These are phyloP conservation scores for Phytophthora quininea DNA, from an alignment of 352 stramenopile genomes.

Conservation along the genomic window DNA sequence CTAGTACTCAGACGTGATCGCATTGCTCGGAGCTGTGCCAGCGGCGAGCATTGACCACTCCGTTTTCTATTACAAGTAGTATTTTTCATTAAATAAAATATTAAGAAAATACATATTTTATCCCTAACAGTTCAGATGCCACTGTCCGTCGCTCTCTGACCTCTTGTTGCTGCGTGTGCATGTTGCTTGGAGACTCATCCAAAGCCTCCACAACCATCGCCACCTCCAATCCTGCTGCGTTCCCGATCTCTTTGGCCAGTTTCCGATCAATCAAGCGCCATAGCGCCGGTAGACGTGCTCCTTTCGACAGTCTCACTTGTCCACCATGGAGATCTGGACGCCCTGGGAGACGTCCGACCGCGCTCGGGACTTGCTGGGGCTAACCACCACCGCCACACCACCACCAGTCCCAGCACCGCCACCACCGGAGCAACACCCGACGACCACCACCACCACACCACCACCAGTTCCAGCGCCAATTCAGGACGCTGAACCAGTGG, in stretches of 20 bases:
- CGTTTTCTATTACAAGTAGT: background rate
- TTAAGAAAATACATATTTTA: background rate
- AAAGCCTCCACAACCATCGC: constrained; percentile 3
- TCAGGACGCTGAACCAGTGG: background rate
- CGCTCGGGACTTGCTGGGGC: constrained; percentile 12
- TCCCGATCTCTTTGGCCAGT: background rate
- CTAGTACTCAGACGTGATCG: background rate
- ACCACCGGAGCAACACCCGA: background rate
- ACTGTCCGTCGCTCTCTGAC: constrained; percentile 24
- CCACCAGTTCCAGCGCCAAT: background rate
- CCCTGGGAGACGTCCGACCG: constrained; percentile 27
- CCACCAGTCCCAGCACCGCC: background rate
- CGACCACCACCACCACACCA: background rate
- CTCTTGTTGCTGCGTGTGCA: background rate
- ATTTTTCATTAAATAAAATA: background rate
- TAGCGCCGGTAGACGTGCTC: no score
- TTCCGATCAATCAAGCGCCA: background rate
- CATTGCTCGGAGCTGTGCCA: background rate
- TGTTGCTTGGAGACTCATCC: background rate
- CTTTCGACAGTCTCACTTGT: background rate
- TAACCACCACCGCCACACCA: no score
- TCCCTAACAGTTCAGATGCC: background rate
- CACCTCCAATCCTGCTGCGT: background rate
- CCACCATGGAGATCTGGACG: constrained; percentile 33
- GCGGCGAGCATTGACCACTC: background rate